Conservation (phyloP, 2,329 filamentous ascomycete genomes). For the Massarina eburnea region DNA sequence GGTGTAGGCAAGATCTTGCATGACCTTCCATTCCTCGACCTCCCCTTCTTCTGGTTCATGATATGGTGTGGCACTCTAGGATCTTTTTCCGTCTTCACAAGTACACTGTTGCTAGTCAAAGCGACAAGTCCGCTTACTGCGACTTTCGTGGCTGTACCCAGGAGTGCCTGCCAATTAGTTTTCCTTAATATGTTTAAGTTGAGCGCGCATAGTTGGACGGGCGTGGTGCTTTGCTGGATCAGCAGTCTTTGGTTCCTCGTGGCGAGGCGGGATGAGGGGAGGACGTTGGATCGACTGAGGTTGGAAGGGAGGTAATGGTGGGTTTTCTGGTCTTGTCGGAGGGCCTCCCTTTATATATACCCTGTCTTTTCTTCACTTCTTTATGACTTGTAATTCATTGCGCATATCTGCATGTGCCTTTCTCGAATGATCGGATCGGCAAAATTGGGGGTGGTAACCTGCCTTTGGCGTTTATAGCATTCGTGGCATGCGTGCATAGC, state of each 20-base stretch:
- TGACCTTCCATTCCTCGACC: slow-evolving; percentile 58
- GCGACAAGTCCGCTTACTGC: slow-evolving; percentile 54
- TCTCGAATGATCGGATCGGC: neutral
- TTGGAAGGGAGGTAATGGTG: slow-evolving; percentile 32
- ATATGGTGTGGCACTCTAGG: slow-evolving; percentile 52
- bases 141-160: slow-evolving; percentile 53
- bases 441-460: neutral
- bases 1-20: slow-evolving; percentile 52
- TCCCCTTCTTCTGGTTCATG: slow-evolving; percentile 60
- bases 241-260: slow-evolving; percentile 54
- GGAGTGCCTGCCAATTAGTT: slow-evolving; percentile 52
- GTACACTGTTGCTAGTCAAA: slow-evolving; percentile 52
- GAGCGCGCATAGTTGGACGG: slow-evolving; percentile 55
- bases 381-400: neutral
- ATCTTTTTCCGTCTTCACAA: slow-evolving; percentile 51
- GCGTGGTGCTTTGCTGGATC: slow-evolving; percentile 53
- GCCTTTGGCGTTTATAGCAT: neutral
- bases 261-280: slow-evolving; percentile 46
- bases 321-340: too few species aligned
- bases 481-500: too few species aligned
- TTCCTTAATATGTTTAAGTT: slow-evolving; percentile 52
- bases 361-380: neutral
- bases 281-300: slow-evolving; percentile 33
- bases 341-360: neutral
- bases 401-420: neutral